Evolutionary conservation across 2,329 filamentous ascomycete species (phyloP).

Genomic region (Hymenoscyphus fructigenus): DNA sequence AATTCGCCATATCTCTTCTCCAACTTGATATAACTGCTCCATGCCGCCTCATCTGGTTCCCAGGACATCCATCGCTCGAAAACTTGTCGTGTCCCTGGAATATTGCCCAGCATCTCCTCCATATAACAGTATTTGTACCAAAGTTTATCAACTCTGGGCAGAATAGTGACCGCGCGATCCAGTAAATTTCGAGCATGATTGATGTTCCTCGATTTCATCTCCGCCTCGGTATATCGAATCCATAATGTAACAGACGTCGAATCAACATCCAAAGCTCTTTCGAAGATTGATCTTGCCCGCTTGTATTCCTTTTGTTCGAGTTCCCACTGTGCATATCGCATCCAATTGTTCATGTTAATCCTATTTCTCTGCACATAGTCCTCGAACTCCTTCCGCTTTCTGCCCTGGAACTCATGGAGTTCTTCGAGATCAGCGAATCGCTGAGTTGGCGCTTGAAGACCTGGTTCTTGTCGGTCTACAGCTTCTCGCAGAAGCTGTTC

Average conservation of each 20-base stretch:
- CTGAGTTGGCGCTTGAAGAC: conserved; percentile 86
- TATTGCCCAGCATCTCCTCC: conserved; percentile 96
- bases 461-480: conserved; percentile 90
- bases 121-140: conserved; percentile 99
- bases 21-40: conserved; percentile 94
- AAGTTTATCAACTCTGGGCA: conserved; percentile 89
- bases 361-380: conserved; percentile 95
- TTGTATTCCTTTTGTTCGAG: conserved; percentile 97
- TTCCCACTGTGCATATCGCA: conserved; percentile 96
- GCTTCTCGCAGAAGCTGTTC: conserved; percentile 97
- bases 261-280: conserved; percentile 89
- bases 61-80: conserved; percentile 99
- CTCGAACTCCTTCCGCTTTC: conserved; percentile 95
- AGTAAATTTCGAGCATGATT: conserved; percentile 94
- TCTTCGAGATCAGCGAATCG: conserved; percentile 96
- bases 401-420: conserved; percentile 93
- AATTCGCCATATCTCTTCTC: conserved; percentile 95
- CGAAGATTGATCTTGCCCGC: conserved; percentile 88
- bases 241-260: conserved; percentile 83
- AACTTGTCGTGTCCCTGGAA: conserved; percentile 86
- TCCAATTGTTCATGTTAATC: conserved; percentile 98
- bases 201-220: conserved; percentile 95
- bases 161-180: conserved; percentile 88
- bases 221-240: conserved; percentile 91
- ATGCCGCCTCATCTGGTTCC: conserved; percentile 94